These are phyloP conservation scores for Boletus vinaceobasis DNA, from an alignment of 768 basidiomycete species.

Conservation along the genomic window DNA sequence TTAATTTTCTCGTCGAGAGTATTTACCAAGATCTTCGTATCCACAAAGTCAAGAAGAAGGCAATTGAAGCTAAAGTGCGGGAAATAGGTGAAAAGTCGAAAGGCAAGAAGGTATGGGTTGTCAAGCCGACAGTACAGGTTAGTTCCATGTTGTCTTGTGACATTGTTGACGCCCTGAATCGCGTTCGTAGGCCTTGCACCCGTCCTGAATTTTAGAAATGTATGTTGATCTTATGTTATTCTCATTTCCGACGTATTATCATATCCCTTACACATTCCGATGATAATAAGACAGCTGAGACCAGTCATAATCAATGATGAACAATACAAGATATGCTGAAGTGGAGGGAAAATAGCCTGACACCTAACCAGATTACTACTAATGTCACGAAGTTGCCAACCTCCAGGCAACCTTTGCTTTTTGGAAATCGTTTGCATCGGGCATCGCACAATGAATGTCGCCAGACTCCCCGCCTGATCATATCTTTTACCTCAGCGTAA, in stretches of 20 bases:
- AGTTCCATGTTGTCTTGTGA: not conserved
- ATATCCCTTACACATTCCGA: slow-evolving; percentile 4
- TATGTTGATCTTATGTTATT: slow-evolving; percentile 1
- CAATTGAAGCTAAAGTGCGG: slow-evolving; percentile 75
- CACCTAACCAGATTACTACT: not conserved
- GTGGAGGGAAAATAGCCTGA: not conserved
- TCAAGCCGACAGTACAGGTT: slow-evolving; percentile 38
- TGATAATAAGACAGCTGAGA: slow-evolving; percentile 1
- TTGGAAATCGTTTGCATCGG: slow-evolving; percentile 28
- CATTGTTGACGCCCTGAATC: not conserved
- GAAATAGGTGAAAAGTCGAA: slow-evolving; percentile 76
- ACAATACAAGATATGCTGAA: not conserved
- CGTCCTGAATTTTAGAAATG: slow-evolving; percentile 2
- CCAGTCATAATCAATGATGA: not conserved
- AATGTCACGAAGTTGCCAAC: slow-evolving; percentile 31
- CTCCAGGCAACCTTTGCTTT: slow-evolving; percentile 35
- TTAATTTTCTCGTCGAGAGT: slow-evolving; percentile 67
- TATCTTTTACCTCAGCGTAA: not conserved
- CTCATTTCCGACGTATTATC: slow-evolving; percentile 2
- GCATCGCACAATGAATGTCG: slow-evolving; percentile 36
- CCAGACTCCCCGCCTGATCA: slow-evolving; percentile 44
- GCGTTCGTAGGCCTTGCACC: slow-evolving; percentile 7
- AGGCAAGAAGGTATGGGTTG: slow-evolving; percentile 70
- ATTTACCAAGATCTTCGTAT: slow-evolving; percentile 65
- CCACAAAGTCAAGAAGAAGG: slow-evolving; percentile 79